Evolutionary conservation across 106 monocot species (phyloP), one percentile per base, ranked within the genome.

Genomic region (Gastrodia elata): DNA sequence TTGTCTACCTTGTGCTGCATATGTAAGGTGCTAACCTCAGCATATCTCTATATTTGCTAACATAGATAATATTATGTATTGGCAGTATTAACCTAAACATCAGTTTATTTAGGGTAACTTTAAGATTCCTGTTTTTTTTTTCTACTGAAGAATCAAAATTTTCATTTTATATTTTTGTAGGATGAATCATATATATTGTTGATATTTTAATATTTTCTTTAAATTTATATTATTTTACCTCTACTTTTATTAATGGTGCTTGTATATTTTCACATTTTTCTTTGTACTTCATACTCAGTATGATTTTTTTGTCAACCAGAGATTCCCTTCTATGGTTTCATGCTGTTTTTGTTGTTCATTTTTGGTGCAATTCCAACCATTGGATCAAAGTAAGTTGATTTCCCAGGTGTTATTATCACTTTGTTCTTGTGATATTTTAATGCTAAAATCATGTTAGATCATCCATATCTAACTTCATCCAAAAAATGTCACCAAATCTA

Each of bases 281-380:
- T 52, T 52, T 24, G 4, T 16, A 6, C 24, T 52, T 5, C n/a
- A n/a, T n/a, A 48, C 20, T 18, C 16, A 3, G 14, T 18, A n/a
- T n/a, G n/a, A 48, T 2, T 55, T 44, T 68, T 14, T 64, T 35
- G 1, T 70, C 74, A 33, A 43, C 44, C 88, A 98, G 97, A 93
- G 81, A 88, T 88, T 28, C 97, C 97, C 42, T 76, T 90, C 58
- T 93, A 88, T 71, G 86, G 78, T 40, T 77, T 91, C 42, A 88
- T 88, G 73, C 74, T 98, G 34, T 82, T 80, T 78, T 24, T 87
- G 46, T 80, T 98, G 93, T 77, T 83, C 43, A 34, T 74, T 41
- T 88, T 82, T 73, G 97, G 84, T 79, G 97, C 93, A 25, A 38
- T 98, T 14, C 97, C 97, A 1, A 98, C 97, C 64, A 70, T 98